phyloP scores from a whole-genome alignment of 257 asterid species.

The Hygrophila difformis region DNA sequence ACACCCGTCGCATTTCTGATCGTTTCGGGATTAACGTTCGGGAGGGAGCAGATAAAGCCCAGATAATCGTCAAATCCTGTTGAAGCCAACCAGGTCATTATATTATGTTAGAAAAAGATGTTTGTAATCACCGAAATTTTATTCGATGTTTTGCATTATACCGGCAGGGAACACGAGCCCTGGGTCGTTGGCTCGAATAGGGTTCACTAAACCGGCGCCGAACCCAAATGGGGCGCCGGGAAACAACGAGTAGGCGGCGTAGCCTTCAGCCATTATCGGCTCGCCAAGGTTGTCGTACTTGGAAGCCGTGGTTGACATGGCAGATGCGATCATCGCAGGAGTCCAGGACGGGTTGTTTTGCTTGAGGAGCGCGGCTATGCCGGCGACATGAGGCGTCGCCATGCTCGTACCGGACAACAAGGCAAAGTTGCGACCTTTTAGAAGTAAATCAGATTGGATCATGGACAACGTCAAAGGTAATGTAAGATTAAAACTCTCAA shows the following conservation, averaged over 20 bases:
- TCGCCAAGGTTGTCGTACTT: conserved; percentile 73
- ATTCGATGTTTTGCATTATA: conserved; percentile 7
- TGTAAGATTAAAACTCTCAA: too few species aligned
- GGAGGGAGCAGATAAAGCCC: conserved; percentile 71
- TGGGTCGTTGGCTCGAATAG: conserved; percentile 57
- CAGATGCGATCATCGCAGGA: conserved; percentile 87
- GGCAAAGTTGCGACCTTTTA: conserved; percentile 68
- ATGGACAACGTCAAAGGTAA: not conserved
- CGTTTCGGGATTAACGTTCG: conserved; percentile 43
- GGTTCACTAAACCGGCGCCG: conserved; percentile 81
- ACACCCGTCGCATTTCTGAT: conserved; percentile 65
- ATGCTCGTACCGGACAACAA: conserved; percentile 90
- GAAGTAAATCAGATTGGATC: conserved; percentile 13
- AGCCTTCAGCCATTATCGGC: conserved; percentile 80
- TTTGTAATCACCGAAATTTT: not conserved
- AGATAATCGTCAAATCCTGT: conserved; percentile 68
- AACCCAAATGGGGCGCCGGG: conserved; percentile 79
- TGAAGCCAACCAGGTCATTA: conserved; percentile 13
- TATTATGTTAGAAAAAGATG: not conserved
- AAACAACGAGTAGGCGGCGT: conserved; percentile 30
- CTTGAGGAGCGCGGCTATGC: conserved; percentile 81
- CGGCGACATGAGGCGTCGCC: conserved; percentile 93
- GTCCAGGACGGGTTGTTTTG: conserved; percentile 68
- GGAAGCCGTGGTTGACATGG: conserved; percentile 81
- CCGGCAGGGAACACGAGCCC: conserved; percentile 73